Percentiles rank a stretch among this genome's conserved stretches.
Conservation (phyloP, 2,329 filamentous ascomycete species). For the Curvularia eragrostidis region DNA sequence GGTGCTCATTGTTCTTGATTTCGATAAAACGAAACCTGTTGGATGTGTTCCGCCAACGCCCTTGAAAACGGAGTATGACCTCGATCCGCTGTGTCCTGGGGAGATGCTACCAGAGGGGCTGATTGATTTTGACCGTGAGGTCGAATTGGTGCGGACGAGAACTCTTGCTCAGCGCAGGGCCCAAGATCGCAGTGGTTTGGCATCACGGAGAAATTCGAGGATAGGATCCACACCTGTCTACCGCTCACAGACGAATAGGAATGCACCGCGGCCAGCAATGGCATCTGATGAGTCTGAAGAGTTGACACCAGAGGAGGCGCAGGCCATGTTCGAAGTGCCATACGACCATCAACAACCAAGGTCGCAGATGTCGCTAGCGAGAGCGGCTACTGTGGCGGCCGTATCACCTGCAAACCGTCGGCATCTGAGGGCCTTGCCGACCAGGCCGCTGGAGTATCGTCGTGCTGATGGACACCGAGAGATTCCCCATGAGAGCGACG, state of each 20-base stretch:
- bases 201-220: constrained; percentile 38
- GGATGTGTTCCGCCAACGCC: constrained; percentile 32
- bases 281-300: constrained; percentile 41
- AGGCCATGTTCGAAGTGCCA: constrained; percentile 49
- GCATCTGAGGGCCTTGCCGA: constrained; percentile 65
- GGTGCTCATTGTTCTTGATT: constrained; percentile 49
- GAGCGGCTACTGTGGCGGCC: constrained; percentile 56
- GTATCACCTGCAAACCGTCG: constrained; percentile 77
- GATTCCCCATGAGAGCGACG: constrained; percentile 84
- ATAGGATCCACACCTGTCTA: constrained; percentile 32
- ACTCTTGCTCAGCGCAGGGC: constrained; percentile 49
- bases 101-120: constrained; percentile 49
- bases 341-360: constrained; percentile 51
- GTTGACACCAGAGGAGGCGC: constrained; percentile 44
- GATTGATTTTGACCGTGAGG: constrained; percentile 52
- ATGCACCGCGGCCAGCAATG: constrained; percentile 26
- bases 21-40: constrained; percentile 41
- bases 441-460: constrained; percentile 66
- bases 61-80: constrained; percentile 44
- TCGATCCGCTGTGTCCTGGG: constrained; percentile 48
- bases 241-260: constrained; percentile 38
- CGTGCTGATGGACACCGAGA: constrained; percentile 74
- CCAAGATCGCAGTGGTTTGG: constrained; percentile 30
- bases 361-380: constrained; percentile 48
- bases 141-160: constrained; percentile 49